phyloP scores from a whole-genome alignment of 2,329 filamentous ascomycete genomes.

The Ascomycota sp. region DNA sequence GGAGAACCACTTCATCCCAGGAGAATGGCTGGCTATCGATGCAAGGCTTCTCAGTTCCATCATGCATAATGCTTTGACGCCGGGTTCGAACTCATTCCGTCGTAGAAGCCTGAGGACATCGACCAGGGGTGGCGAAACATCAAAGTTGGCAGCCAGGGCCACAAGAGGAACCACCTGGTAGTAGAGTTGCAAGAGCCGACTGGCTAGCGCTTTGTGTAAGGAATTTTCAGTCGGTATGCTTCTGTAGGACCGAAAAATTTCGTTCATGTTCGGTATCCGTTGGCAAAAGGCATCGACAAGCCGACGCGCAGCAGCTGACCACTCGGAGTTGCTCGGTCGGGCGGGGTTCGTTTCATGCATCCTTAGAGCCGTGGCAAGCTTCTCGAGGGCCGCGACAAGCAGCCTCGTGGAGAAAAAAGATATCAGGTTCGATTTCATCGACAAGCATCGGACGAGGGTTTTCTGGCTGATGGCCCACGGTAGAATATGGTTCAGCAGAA shows the following conservation, averaged over 20 bases:
- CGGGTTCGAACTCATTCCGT: slow-evolving; percentile 25
- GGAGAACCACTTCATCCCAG: slow-evolving; percentile 79
- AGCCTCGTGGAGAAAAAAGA: slow-evolving; percentile 71
- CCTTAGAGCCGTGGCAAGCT: slow-evolving; percentile 44
- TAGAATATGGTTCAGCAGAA: slow-evolving; percentile 70
- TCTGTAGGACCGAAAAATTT: slow-evolving; percentile 56
- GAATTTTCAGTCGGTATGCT: slow-evolving; percentile 45
- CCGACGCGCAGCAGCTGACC: slow-evolving; percentile 47
- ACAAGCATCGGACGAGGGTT: slow-evolving; percentile 58
- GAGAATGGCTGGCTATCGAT: slow-evolving; percentile 58
- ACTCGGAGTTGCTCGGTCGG: slow-evolving; percentile 23
- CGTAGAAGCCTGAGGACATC: slow-evolving; percentile 44
- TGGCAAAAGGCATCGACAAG: slow-evolving; percentile 57
- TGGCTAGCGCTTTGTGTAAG: slow-evolving; percentile 59
- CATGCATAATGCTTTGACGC: slow-evolving; percentile 33
- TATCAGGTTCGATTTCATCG: slow-evolving; percentile 56
- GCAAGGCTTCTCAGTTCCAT: slow-evolving; percentile 69
- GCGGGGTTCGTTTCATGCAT: slow-evolving; percentile 31
- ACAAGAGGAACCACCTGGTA: slow-evolving; percentile 64
- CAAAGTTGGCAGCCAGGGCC: slow-evolving; percentile 68
- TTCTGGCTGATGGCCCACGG: slow-evolving; percentile 68
- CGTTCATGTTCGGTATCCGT: slow-evolving; percentile 63
- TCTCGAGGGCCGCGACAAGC: slow-evolving; percentile 58
- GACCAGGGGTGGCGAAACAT: slow-evolving; percentile 60
- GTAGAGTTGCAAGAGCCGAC: slow-evolving; percentile 63